Evolutionary conservation across 2,329 filamentous ascomycete species (phyloP).

Genomic region (Fusarium buxicola): DNA sequence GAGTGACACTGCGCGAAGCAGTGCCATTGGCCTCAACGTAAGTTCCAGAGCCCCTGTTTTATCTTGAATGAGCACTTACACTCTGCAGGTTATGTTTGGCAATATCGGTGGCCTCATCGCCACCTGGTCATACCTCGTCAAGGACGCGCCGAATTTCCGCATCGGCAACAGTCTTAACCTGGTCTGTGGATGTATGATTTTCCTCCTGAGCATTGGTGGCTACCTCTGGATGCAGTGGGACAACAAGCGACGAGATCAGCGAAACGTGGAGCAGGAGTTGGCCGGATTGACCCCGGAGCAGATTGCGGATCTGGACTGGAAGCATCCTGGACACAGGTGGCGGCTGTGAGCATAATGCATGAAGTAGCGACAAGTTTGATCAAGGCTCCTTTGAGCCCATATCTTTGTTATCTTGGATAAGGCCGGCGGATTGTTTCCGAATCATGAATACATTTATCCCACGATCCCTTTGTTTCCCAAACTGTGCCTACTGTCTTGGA

Average conservation of each 20-base stretch:
- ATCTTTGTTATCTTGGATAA: conserved; percentile 2
- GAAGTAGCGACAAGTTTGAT: background rate
- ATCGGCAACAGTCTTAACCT: conserved; percentile 76
- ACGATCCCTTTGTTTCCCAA: background rate
- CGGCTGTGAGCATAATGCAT: conserved; percentile 9
- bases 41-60: background rate
- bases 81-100: conserved; percentile 45
- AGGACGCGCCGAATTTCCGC: conserved; percentile 72
- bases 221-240: conserved; percentile 72
- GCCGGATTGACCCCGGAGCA: conserved; percentile 64
- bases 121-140: conserved; percentile 73
- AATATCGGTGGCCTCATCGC: conserved; percentile 72
- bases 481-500: background rate
- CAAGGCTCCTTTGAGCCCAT: background rate
- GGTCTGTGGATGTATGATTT: conserved; percentile 66
- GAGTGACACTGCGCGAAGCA: conserved; percentile 71
- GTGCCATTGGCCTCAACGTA: conserved; percentile 64
- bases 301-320: conserved; percentile 73
- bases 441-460: background rate
- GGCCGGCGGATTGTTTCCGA: background rate
- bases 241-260: conserved; percentile 68
- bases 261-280: conserved; percentile 67
- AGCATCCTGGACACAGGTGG: conserved; percentile 76
- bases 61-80: background rate
- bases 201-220: conserved; percentile 62